A percentile compares a stretch with the other conserved stretches of the same genome.
Conservation (phyloP, 2,329 filamentous ascomycete species). For the Aureobasidium vineae region DNA sequence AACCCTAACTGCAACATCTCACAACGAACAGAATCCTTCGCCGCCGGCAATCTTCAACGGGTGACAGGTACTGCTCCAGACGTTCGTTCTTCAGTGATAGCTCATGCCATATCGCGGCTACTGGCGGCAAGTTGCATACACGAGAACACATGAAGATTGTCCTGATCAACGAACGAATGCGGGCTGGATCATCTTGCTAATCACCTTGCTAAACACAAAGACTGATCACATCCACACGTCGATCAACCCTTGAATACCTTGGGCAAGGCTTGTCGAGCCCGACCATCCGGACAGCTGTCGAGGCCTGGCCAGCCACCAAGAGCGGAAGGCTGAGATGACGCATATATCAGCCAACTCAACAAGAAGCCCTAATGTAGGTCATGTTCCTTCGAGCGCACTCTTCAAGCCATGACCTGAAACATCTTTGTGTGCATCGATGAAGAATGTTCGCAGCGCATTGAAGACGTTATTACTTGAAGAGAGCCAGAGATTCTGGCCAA, state of each 20-base stretch:
- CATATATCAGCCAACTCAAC: not conserved
- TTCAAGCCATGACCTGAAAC: not conserved
- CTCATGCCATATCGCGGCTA: not conserved
- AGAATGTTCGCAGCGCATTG: not conserved
- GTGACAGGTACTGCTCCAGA: not conserved
- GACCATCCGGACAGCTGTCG: not conserved
- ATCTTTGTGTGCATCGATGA: not conserved
- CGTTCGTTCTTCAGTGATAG: not conserved
- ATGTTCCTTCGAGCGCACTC: not conserved
- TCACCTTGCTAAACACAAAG: not conserved
- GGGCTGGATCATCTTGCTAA: not conserved
- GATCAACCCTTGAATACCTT: not conserved
- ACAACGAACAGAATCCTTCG: not conserved
- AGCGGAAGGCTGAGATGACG: not conserved
- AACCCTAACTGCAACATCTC: not conserved
- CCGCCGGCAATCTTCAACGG: not conserved
- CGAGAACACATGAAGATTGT: not conserved
- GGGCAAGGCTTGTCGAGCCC: conserved; percentile 1
- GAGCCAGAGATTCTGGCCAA: not conserved
- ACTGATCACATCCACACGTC: not conserved
- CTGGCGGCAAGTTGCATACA: not conserved
- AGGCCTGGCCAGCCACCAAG: not conserved
- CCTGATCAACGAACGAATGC: not conserved
- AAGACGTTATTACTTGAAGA: not conserved
- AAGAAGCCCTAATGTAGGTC: not conserved